Evolutionary conservation across 805 yeast genomes (phyloP), one percentile per base, ranked within the genome.

Genomic region (Candida saitoana): DNA sequence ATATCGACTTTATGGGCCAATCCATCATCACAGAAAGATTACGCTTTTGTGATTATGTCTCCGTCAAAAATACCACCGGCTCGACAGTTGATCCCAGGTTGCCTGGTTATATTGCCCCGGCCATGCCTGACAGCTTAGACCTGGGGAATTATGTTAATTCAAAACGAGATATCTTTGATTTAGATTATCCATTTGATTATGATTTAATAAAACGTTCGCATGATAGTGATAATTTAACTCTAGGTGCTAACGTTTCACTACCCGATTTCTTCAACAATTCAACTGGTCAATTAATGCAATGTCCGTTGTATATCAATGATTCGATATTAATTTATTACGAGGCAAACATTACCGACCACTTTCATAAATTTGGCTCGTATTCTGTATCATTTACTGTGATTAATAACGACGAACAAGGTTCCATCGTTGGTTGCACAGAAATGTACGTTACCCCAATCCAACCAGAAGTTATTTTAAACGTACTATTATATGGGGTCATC

Each of bases 371-470:
- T 39, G 80, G 81, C 0, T 68, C 80, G 1, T 77, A 72, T 49
- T 55, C 62, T 3, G 66, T 70, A 6, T 45, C 54, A 30, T 67
- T 77, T 46, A 54, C 73, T 2, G 58, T 77, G 7, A 57, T 76
- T 15, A 57, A 67, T 17, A 70, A 75, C 37, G 67, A 65, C 40
- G 55, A 51, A 2, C 46, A 53, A 5, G 65, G 70, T 15, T 40
- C 52, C 2, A 44, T 67, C 3, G 51, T 80, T 8, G 79, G 77
- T 2, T 82, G 87, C 46, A 57, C 71, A 16, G 50, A 57, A 14
- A 57, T 74, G 4, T 67, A 68, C 47, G 70, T 76, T 5, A 76
- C 84, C 1, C 82, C 84, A 0, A 67, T 61, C 1, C 57, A 60
- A 37, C 52, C 60, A 2, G 42, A 47, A 3, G 24, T 57, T 5